These are phyloP conservation scores for Daldinia sp. DNA, from an alignment of 2,329 filamentous ascomycete genomes.

Conservation along the genomic window DNA sequence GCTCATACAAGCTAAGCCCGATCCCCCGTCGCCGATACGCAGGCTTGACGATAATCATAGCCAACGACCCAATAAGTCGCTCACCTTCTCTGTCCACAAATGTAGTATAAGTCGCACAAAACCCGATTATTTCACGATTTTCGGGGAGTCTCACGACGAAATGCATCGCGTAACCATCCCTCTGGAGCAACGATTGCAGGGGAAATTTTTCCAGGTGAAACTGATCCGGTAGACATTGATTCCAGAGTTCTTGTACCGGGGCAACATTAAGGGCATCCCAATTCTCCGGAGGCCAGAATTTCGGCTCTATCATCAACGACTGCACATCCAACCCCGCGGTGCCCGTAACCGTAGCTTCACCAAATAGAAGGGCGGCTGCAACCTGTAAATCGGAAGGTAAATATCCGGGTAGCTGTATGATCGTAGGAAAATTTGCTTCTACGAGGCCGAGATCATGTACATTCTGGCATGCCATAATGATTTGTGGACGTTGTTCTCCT, in stretches of 20 bases:
- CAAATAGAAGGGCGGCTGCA: constrained; percentile 66
- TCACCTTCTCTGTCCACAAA: constrained; percentile 66
- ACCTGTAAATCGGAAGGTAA: constrained; percentile 60
- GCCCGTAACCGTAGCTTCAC: constrained; percentile 47
- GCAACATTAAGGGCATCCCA: constrained; percentile 54
- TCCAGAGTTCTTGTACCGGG: constrained; percentile 62
- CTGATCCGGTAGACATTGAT: constrained; percentile 57
- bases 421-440: constrained; percentile 62
- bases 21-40: constrained; percentile 63
- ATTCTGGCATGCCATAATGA: constrained; percentile 66
- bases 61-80: constrained; percentile 67
- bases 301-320: constrained; percentile 51
- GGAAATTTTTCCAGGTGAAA: constrained; percentile 60
- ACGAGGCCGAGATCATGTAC: constrained; percentile 55
- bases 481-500: constrained; percentile 62
- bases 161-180: constrained; percentile 69
- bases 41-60: constrained; percentile 64
- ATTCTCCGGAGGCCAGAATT: constrained; percentile 57
- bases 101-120: constrained; percentile 71
- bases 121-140: constrained; percentile 62
- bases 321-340: constrained; percentile 46
- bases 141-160: constrained; percentile 65
- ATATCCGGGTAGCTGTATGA: constrained; percentile 64
- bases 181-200: constrained; percentile 62
- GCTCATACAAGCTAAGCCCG: constrained; percentile 64